phyloP scores from a whole-genome alignment of 805 yeast species.

The Brettanomyces bruxellensis region DNA sequence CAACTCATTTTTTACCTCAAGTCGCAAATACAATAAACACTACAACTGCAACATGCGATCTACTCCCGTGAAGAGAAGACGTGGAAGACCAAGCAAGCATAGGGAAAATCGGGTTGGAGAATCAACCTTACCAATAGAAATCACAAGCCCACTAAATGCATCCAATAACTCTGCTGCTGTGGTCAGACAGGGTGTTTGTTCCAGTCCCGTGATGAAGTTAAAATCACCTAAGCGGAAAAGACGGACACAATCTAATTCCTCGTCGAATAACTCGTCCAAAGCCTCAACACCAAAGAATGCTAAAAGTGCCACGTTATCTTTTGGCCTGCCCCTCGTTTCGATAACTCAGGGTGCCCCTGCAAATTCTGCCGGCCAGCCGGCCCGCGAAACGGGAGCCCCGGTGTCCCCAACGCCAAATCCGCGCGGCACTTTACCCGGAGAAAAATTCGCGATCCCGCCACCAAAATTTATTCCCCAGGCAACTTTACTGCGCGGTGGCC shows the following conservation, averaged over 20 bases:
- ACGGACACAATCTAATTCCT: neutral
- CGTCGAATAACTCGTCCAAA: neutral
- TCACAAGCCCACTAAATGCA: constrained; percentile 15
- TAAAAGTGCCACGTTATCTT: neutral
- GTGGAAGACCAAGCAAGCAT: constrained; percentile 22
- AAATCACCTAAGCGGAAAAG: constrained; percentile 11
- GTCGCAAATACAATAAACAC: too few relatives aligned
- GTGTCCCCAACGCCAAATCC: too few relatives aligned
- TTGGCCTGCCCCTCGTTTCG: too few relatives aligned
- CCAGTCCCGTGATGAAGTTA: constrained; percentile 26
- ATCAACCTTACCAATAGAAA: constrained; percentile 15
- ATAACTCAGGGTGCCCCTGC: constrained; percentile 7
- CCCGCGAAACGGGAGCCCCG: neutral
- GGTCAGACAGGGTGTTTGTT: constrained; percentile 19
- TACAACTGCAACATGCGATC: too few relatives aligned
- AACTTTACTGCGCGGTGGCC: too few relatives aligned
- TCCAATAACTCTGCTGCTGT: constrained; percentile 21
- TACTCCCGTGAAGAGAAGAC: constrained; percentile 15
- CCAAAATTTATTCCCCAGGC: too few relatives aligned
- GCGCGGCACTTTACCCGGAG: too few relatives aligned
- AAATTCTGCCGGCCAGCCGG: constrained; percentile 13
- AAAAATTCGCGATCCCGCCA: too few relatives aligned
- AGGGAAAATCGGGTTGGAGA: constrained; percentile 18
- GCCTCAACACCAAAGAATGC: neutral
- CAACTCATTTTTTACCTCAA: too few relatives aligned